Percentiles rank a stretch among this genome's conserved stretches.
phyloP scores from a whole-genome alignment of 2,329 filamentous ascomycete genomes.

The Tolypocladium sp. region DNA sequence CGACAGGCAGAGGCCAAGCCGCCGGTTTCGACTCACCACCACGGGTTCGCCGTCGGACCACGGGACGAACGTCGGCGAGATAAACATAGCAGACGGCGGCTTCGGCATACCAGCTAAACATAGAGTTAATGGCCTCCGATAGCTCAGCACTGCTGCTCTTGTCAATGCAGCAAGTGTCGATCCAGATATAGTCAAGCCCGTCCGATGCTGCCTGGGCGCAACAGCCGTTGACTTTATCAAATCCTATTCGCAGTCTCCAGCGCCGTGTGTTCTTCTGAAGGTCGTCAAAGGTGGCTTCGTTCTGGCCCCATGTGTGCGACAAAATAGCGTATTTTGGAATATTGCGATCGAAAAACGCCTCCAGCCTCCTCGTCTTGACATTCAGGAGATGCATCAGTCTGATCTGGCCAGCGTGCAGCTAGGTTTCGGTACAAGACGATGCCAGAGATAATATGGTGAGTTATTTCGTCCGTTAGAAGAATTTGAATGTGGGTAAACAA shows the following conservation, averaged over 20 bases:
- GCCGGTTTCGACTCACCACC: too few relatives aligned
- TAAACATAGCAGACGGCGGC: slow-evolving; percentile 1
- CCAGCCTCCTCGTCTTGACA: too few relatives aligned
- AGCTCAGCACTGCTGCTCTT: slow-evolving; percentile 7
- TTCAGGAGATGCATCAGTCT: too few relatives aligned
- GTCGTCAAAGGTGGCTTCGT: neutral
- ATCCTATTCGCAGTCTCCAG: neutral
- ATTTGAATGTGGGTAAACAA: too few relatives aligned
- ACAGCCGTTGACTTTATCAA: neutral
- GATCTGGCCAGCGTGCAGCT: too few relatives aligned
- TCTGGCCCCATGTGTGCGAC: neutral
- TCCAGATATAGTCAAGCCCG: neutral
- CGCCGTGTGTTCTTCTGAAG: neutral
- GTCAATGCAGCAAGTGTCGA: slow-evolving; percentile 11
- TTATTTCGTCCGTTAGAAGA: too few relatives aligned
- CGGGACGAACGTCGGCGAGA: neutral
- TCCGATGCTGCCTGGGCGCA: neutral
- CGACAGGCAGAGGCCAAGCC: too few relatives aligned
- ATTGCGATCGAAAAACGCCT: too few relatives aligned
- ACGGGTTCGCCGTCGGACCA: too few relatives aligned
- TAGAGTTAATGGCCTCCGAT: slow-evolving; percentile 7
- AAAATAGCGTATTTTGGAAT: too few relatives aligned
- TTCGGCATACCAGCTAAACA: slow-evolving; percentile 8
- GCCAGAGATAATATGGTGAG: too few relatives aligned
- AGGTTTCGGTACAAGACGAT: too few relatives aligned